Evolutionary conservation across 352 stramenopile genomes (phyloP).

Genomic region (Pythium volutum): DNA sequence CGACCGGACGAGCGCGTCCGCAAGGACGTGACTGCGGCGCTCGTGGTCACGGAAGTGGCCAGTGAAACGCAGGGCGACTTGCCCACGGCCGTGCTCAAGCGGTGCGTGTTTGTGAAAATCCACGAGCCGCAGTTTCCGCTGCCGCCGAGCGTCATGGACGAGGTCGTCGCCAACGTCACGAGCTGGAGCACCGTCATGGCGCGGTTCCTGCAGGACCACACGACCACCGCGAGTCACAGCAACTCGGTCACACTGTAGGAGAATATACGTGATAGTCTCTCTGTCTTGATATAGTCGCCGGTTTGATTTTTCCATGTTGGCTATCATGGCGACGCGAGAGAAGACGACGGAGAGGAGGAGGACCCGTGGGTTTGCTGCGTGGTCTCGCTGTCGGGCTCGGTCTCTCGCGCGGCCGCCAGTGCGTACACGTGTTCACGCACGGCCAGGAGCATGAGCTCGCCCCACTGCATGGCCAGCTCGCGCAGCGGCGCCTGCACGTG

Average conservation of each 20-base stretch:
- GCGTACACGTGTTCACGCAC: conserved; percentile 10
- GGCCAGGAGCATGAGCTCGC: conserved; percentile 14
- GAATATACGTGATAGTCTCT: neutral
- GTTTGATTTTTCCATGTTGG: no score
- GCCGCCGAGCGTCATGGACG: conserved; percentile 14
- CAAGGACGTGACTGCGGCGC: conserved; percentile 23
- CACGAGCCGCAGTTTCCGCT: conserved; percentile 16
- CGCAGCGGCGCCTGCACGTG: neutral
- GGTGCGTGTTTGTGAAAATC: conserved; percentile 16
- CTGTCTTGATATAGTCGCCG: no score
- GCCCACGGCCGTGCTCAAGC: conserved; percentile 7
- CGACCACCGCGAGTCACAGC: neutral
- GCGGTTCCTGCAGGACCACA: neutral
- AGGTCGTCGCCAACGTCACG: conserved; percentile 9
- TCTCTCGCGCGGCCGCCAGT: neutral
- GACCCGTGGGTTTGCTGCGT: no score
- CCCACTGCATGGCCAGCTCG: conserved; percentile 3
- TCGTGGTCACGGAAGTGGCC: conserved; percentile 1
- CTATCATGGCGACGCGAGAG: no score
- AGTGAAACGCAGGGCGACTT: neutral
- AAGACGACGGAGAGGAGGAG: no score
- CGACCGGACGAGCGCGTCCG: conserved; percentile 23
- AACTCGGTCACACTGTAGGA: no score
- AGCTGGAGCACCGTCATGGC: conserved; percentile 16
- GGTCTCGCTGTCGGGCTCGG: no score